Conservation (phyloP, 306 rosid species). For the Urtica urens region DNA sequence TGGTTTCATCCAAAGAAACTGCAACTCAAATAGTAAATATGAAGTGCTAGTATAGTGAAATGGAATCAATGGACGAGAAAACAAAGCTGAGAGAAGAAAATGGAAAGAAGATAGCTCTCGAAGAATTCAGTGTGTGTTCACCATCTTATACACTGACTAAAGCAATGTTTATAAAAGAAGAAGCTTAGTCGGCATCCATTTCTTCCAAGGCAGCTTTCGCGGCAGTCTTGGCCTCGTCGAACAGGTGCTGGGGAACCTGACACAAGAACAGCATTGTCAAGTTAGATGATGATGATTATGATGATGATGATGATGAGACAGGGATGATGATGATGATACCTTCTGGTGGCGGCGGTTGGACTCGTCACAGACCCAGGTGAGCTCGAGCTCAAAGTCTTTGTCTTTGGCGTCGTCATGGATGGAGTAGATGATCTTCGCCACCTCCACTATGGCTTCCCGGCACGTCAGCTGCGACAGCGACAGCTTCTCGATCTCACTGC, state of each 20-base stretch:
- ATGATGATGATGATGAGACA: no score
- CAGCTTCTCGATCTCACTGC: constrained; percentile 93
- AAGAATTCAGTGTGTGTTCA: no score
- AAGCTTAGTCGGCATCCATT: constrained; percentile 78
- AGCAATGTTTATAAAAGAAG: neutral
- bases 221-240: constrained; percentile 78
- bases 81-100: no score
- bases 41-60: no score
- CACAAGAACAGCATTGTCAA: no score
- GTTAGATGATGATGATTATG: no score
- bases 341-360: constrained; percentile 85
- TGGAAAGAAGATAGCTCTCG: no score
- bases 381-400: constrained; percentile 84
- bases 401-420: constrained; percentile 98
- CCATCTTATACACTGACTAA: no score
- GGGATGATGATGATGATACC: constrained; percentile 25
- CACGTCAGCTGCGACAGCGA: constrained; percentile 89
- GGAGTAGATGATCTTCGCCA: constrained; percentile 93
- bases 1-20: no score
- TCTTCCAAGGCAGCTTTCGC: constrained; percentile 94
- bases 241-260: constrained; percentile 78
- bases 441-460: constrained; percentile 90
- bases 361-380: constrained; percentile 99
- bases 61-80: no score
- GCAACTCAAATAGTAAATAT: no score